Conservation (phyloP, 2,329 filamentous ascomycete genomes). For the Exophiala sp. region DNA sequence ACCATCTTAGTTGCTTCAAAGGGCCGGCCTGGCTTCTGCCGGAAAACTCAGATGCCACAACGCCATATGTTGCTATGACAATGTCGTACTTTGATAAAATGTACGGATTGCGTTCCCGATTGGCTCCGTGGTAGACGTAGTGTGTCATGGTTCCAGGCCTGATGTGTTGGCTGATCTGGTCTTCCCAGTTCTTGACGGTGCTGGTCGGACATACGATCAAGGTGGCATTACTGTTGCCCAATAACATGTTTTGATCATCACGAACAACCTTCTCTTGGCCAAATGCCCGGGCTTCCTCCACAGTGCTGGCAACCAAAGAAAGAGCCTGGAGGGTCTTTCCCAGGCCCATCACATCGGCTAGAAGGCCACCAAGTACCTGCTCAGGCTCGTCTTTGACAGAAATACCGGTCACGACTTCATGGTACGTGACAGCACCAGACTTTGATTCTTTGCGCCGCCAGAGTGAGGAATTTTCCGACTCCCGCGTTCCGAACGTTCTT, state of each 20-base stretch:
- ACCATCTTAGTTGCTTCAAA: conserved; percentile 77
- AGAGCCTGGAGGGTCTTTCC: conserved; percentile 82
- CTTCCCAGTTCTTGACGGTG: conserved; percentile 89
- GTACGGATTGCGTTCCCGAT: conserved; percentile 62
- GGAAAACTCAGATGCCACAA: conserved; percentile 71
- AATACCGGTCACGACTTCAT: conserved; percentile 79
- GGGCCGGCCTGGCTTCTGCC: conserved; percentile 51
- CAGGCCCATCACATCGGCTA: conserved; percentile 85
- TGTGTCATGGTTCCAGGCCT: conserved; percentile 58
- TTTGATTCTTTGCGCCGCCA: conserved; percentile 62
- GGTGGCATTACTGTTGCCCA: conserved; percentile 68
- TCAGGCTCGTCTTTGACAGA: conserved; percentile 55
- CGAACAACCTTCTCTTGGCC: conserved; percentile 37
- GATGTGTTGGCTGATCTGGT: conserved; percentile 81
- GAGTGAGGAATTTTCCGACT: conserved; percentile 63
- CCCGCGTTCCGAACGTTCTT: conserved; percentile 51
- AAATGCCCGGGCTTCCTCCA: conserved; percentile 59
- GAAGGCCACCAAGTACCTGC: conserved; percentile 65
- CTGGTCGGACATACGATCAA: conserved; percentile 84
- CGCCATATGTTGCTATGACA: conserved; percentile 89
- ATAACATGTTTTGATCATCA: conserved; percentile 39
- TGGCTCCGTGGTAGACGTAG: conserved; percentile 81
- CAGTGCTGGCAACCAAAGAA: conserved; percentile 64
- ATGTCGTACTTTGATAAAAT: conserved; percentile 70
- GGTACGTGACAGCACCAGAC: conserved; percentile 58